Conservation (phyloP, 2,329 filamentous ascomycete genomes). For the Trichophyton rubrum region DNA sequence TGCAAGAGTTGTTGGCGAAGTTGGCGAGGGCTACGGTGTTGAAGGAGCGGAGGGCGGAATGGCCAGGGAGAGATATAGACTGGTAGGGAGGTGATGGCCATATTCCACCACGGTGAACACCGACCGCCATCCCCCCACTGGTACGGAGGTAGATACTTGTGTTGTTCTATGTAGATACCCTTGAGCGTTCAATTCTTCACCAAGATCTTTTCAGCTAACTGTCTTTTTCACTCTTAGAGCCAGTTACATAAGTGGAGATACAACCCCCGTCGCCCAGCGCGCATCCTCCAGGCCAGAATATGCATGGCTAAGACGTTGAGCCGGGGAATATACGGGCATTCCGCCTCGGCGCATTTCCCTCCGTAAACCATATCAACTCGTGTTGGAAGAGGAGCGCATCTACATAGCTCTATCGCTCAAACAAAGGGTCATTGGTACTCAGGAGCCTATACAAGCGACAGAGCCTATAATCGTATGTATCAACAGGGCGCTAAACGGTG, state of each 20-base stretch:
- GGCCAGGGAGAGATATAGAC: conserved; percentile 31
- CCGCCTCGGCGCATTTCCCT: not conserved
- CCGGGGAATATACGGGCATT: not conserved
- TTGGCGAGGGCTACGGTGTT: conserved; percentile 41
- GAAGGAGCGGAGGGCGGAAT: conserved; percentile 34
- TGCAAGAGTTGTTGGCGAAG: conserved; percentile 66
- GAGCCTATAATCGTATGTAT: no score
- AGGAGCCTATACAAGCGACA: no score
- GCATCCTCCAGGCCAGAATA: not conserved
- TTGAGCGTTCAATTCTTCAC: not conserved
- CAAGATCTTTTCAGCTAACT: not conserved
- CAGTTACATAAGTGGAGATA: not conserved
- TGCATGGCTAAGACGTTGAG: not conserved
- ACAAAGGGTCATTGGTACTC: no score
- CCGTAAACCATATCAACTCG: not conserved
- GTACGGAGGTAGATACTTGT: not conserved
- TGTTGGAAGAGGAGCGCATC: no score
- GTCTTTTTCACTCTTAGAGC: not conserved
- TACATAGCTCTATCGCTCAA: no score
- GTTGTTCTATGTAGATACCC: not conserved
- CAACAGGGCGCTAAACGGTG: no score
- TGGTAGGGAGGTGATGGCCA: conserved; percentile 23
- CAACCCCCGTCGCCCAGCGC: not conserved
- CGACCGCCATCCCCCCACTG: not conserved
- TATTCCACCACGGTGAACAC: not conserved